These are phyloP conservation scores for Lactarius sanguifluus DNA, from an alignment of 768 basidiomycete genomes.

Conservation along the genomic window DNA sequence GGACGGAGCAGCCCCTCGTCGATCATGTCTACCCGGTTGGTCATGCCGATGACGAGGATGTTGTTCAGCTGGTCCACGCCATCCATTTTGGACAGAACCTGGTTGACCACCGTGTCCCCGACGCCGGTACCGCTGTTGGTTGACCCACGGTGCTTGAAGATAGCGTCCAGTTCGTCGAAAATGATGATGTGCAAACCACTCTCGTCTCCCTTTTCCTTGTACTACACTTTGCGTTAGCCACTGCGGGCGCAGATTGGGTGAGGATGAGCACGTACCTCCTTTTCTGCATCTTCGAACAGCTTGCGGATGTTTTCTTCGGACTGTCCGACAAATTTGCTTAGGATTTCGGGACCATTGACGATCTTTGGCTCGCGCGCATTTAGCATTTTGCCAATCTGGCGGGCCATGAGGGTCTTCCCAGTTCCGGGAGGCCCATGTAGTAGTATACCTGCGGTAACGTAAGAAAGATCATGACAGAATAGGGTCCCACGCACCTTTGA, in stretches of 20 bases:
- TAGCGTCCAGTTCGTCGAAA: slow-evolving; percentile 97
- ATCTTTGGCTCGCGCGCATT: slow-evolving; percentile 98
- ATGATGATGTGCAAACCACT: slow-evolving; percentile 99
- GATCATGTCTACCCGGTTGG: slow-evolving; percentile 97
- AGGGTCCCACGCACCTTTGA: slow-evolving; percentile 68
- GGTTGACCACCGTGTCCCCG: slow-evolving; percentile 98
- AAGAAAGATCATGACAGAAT: background rate
- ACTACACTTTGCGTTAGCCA: slow-evolving; percentile 47
- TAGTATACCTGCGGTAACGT: slow-evolving; percentile 65
- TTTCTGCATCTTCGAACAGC: slow-evolving; percentile 97
- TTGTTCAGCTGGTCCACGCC: slow-evolving; percentile 99
- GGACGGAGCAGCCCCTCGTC: slow-evolving; percentile 97
- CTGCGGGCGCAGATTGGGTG: background rate
- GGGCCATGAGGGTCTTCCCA: slow-evolving; percentile 95
- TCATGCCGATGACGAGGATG: slow-evolving; percentile 99
- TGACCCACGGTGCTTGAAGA: slow-evolving; percentile 98
- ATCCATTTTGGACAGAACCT: slow-evolving; percentile 99
- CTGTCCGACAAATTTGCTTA: slow-evolving; percentile 96
- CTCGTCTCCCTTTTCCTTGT: slow-evolving; percentile 96
- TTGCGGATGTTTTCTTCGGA: slow-evolving; percentile 98
- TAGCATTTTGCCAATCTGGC: slow-evolving; percentile 99
- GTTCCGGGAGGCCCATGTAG: slow-evolving; percentile 97
- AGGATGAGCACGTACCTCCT: slow-evolving; percentile 60
- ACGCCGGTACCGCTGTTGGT: slow-evolving; percentile 91
- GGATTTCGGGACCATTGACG: slow-evolving; percentile 96